Evolutionary conservation across 129 eudicot genomes (phyloP).

Genomic region (Arctium minus): DNA sequence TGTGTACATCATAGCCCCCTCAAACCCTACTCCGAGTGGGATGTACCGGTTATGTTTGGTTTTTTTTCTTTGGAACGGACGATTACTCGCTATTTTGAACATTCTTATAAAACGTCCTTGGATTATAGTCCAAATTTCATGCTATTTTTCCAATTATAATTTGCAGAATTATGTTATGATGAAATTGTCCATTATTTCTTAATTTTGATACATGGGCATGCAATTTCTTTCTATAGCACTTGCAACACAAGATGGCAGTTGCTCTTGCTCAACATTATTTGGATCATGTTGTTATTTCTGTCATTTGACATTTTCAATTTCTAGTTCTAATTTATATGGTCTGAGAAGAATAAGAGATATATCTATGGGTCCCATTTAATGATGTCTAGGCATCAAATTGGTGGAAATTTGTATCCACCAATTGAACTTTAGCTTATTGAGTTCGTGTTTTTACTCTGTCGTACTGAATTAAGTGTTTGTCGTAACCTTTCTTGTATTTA

Average conservation of each 20-base stretch:
- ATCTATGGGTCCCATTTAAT: background rate
- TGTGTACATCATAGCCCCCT: no score
- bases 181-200: background rate
- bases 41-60: no score
- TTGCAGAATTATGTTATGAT: background rate
- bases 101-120: background rate
- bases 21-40: no score
- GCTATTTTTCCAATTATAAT: background rate
- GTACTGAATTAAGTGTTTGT: background rate
- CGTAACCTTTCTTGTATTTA: slow-evolving; percentile 17
- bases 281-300: background rate
- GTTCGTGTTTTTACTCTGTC: background rate
- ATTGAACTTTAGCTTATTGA: background rate
- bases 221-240: background rate
- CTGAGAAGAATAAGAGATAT: background rate
- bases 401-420: background rate
- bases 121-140: background rate
- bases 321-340: background rate
- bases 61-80: background rate
- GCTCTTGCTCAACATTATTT: background rate
- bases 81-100: background rate
- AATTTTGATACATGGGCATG: background rate
- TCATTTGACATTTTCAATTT: background rate
- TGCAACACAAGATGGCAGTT: no score
- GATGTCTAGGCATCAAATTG: background rate